phyloP scores from a whole-genome alignment of 2,329 filamentous ascomycete genomes.

The Sarocladium oryzae region DNA sequence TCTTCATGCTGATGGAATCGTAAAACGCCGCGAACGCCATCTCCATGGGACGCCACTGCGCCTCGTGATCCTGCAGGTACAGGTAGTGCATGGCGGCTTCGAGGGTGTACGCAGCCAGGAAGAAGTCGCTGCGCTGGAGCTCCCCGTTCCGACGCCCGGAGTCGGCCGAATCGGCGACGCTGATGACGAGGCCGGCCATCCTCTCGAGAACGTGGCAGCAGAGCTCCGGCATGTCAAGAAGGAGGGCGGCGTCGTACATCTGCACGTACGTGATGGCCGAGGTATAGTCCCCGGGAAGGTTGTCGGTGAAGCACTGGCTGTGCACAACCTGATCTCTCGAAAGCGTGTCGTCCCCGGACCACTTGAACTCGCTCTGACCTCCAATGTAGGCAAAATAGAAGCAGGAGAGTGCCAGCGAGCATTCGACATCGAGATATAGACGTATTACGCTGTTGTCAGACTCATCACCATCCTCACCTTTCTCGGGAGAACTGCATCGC shows the following conservation, averaged over 20 bases:
- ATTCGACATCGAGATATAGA: background rate
- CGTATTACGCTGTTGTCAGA: background rate
- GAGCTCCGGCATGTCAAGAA: background rate
- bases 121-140: background rate
- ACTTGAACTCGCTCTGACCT: background rate
- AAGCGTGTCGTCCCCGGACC: background rate
- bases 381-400: conserved; percentile 2
- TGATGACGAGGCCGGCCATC: background rate
- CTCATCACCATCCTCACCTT: background rate
- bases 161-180: background rate
- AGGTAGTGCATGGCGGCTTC: background rate
- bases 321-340: background rate
- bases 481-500: background rate
- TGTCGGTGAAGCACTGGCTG: background rate
- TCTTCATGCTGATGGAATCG: background rate
- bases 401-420: background rate
- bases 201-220: background rate
- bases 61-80: background rate
- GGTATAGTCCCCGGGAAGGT: background rate
- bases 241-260: background rate
- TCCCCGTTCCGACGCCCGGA: background rate
- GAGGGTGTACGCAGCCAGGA: background rate
- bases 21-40: background rate
- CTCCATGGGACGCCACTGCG: background rate
- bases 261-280: background rate